A percentile compares a stretch with the other conserved stretches of the same genome.
phyloP scores from a whole-genome alignment of 1,139 yeast genomes.

The Sporopachydermia cereana region DNA sequence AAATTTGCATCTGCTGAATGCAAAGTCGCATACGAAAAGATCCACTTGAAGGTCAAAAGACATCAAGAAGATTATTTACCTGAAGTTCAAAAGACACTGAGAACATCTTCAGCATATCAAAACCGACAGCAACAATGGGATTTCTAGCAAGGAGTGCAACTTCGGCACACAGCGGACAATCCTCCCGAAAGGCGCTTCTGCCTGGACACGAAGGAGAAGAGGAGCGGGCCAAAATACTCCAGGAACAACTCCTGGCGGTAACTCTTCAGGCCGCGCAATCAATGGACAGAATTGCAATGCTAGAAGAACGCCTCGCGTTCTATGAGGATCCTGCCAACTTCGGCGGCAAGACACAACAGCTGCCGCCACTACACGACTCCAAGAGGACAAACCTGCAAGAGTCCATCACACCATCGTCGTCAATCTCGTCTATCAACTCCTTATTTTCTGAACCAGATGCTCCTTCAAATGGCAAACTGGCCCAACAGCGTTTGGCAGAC shows the following conservation, averaged over 20 bases:
- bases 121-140: background rate
- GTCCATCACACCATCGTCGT: background rate
- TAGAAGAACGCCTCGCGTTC: background rate
- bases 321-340: background rate
- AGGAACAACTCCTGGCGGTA: slow-evolving; percentile 3
- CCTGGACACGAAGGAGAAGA: slow-evolving; percentile 5
- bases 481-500: background rate
- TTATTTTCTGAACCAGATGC: background rate
- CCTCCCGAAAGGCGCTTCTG: background rate
- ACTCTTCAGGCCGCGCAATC: slow-evolving; percentile 2
- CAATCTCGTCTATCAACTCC: slow-evolving; percentile 1
- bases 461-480: background rate
- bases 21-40: too few relatives aligned
- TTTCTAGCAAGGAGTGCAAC: background rate
- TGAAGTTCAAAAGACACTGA: too few relatives aligned
- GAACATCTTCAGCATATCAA: background rate
- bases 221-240: background rate
- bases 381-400: background rate
- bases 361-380: background rate
- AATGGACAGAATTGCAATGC: background rate
- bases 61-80: too few relatives aligned
- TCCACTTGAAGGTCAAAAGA: too few relatives aligned
- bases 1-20: too few relatives aligned
- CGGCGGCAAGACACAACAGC: background rate
- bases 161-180: background rate